Conservation (phyloP, 2,329 filamentous ascomycete species). For the Oidium heveae region DNA sequence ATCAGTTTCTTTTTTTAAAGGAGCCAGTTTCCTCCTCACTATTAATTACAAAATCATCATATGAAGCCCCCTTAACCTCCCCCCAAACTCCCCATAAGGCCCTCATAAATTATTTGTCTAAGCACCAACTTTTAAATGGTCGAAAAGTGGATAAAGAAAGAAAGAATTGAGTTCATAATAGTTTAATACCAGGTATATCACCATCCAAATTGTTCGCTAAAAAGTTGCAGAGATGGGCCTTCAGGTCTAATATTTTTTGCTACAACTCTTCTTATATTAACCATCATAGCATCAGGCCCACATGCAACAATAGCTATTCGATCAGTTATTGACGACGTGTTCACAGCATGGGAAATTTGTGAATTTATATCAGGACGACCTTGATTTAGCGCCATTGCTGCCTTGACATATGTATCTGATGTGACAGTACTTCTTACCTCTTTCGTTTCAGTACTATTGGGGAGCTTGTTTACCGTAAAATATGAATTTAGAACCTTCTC, state of each 20-base stretch:
- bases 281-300: slow-evolving; percentile 21
- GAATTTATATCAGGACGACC: slow-evolving; percentile 19
- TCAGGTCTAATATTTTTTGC: slow-evolving; percentile 19
- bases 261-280: slow-evolving; percentile 18
- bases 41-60: too few relatives aligned
- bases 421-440: not conserved
- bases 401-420: not conserved
- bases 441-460: not conserved
- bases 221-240: slow-evolving; percentile 23
- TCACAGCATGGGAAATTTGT: slow-evolving; percentile 17
- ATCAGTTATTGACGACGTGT: slow-evolving; percentile 13
- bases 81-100: too few relatives aligned
- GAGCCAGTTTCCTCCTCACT: too few relatives aligned
- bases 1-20: too few relatives aligned
- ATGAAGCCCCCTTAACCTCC: too few relatives aligned
- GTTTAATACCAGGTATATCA: too few relatives aligned
- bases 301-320: slow-evolving; percentile 22
- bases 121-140: too few relatives aligned
- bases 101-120: too few relatives aligned
- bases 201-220: slow-evolving; percentile 17
- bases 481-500: not conserved
- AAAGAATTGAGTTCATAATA: too few relatives aligned
- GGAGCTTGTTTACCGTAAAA: not conserved
- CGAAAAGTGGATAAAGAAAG: too few relatives aligned
- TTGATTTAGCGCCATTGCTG: slow-evolving; percentile 3